A percentile compares a stretch with the other conserved stretches of the same genome.
These are phyloP conservation scores for Forsythia viridissima DNA, from an alignment of 257 asterid species.

Conservation along the genomic window DNA sequence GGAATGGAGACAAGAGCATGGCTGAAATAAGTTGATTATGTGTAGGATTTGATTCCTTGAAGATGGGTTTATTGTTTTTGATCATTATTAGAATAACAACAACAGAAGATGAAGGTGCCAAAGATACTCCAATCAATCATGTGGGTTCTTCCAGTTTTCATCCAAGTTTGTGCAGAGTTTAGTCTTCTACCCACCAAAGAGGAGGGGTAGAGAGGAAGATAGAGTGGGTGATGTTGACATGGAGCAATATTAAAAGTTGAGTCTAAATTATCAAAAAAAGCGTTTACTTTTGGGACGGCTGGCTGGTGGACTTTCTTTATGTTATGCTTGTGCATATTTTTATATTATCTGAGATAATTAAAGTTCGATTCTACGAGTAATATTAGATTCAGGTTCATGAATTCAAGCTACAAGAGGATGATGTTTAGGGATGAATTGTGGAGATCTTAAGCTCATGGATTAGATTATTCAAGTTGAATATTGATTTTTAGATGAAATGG, in stretches of 20 bases:
- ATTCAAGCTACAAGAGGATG: background rate
- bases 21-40: conserved; percentile 31
- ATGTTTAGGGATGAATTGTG: background rate
- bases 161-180: conserved; percentile 53
- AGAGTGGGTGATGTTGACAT: conserved; percentile 80
- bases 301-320: conserved; percentile 65
- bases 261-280: conserved; percentile 56
- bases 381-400: background rate
- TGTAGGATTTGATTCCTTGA: conserved; percentile 31
- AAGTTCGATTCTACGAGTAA: background rate
- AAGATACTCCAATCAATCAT: conserved; percentile 50
- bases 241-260: conserved; percentile 65
- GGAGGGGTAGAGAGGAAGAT: conserved; percentile 24
- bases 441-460: background rate
- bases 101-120: conserved; percentile 38
- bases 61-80: conserved; percentile 36
- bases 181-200: conserved; percentile 39
- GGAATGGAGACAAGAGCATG: conserved; percentile 49
- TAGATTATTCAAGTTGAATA: background rate
- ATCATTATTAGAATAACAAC: conserved; percentile 38
- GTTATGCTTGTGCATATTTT: conserved; percentile 7
- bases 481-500: too few species aligned
- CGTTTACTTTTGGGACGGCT: conserved; percentile 95
- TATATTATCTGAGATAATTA: background rate
- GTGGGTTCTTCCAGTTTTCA: conserved; percentile 39